phyloP scores from a whole-genome alignment of 192 early-diverging fungal species.

The Gryganskiella cystojenkinii region DNA sequence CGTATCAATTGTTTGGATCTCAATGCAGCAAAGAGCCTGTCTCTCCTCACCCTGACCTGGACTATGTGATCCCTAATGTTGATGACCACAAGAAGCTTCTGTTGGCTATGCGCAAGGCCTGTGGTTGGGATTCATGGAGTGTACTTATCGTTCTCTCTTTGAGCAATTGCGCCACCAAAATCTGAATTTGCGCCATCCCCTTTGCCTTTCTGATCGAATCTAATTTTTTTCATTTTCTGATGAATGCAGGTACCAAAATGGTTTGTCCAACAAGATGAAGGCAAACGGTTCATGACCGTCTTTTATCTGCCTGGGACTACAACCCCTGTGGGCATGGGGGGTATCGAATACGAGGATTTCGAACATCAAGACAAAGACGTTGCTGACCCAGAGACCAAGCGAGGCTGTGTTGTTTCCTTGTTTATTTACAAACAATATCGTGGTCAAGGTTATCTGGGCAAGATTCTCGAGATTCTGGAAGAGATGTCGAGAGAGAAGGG shows the following conservation, averaged over 20 bases:
- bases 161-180: background rate
- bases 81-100: slow-evolving; percentile 36
- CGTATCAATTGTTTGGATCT: too few relatives aligned
- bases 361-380: slow-evolving; percentile 33
- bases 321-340: slow-evolving; percentile 44
- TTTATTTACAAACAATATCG: slow-evolving; percentile 48
- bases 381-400: slow-evolving; percentile 26
- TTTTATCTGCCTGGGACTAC: slow-evolving; percentile 35
- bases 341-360: slow-evolving; percentile 35
- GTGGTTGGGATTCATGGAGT: slow-evolving; percentile 36
- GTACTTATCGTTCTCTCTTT: slow-evolving; percentile 14
- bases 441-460: slow-evolving; percentile 26
- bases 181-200: background rate
- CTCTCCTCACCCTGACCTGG: slow-evolving; percentile 5
- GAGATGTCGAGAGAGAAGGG: slow-evolving; percentile 24
- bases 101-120: slow-evolving; percentile 39
- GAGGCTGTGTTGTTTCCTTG: slow-evolving; percentile 40
- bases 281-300: slow-evolving; percentile 33
- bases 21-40: background rate
- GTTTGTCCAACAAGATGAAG: slow-evolving; percentile 41
- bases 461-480: slow-evolving; percentile 21
- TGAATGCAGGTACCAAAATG: slow-evolving; percentile 27
- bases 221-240: background rate
- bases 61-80: slow-evolving; percentile 38
- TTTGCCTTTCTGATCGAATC: background rate